phyloP scores from a whole-genome alignment of 768 basidiomycete species.

The Crepidotus variabilis region DNA sequence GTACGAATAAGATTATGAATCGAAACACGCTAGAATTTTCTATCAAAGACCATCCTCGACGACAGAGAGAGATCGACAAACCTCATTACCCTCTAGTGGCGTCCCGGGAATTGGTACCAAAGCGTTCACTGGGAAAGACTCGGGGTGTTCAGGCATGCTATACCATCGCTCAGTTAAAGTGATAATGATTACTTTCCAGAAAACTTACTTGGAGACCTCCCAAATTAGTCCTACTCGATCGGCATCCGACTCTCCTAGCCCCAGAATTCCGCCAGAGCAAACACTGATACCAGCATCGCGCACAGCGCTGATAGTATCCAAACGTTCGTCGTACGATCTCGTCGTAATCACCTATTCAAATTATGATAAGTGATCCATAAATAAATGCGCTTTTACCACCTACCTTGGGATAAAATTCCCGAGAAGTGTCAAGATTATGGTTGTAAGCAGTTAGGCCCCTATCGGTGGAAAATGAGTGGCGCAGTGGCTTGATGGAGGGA shows the following conservation, averaged over 20 bases:
- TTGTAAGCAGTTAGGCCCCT: slow-evolving; percentile 97
- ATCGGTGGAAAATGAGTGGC: slow-evolving; percentile 8
- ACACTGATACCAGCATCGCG: slow-evolving; percentile 95
- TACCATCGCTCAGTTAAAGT: slow-evolving; percentile 12
- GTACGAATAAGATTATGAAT: slow-evolving; percentile 87
- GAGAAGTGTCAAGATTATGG: slow-evolving; percentile 96
- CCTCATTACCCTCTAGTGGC: slow-evolving; percentile 88
- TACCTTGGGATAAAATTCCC: slow-evolving; percentile 93
- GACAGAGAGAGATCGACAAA: slow-evolving; percentile 38
- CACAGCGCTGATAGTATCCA: slow-evolving; percentile 87
- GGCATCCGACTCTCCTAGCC: slow-evolving; percentile 85
- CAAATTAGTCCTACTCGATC: slow-evolving; percentile 93
- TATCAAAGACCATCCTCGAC: slow-evolving; percentile 8
- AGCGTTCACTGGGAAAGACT: slow-evolving; percentile 98
- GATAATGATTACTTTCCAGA: not conserved
- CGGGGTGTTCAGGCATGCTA: slow-evolving; percentile 95
- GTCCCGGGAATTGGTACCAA: slow-evolving; percentile 95
- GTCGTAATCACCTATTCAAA: slow-evolving; percentile 84
- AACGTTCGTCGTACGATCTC: slow-evolving; percentile 88
- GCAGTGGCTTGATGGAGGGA: not conserved
- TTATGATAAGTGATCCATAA: not conserved
- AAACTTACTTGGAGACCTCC: slow-evolving; percentile 82
- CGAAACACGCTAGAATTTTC: slow-evolving; percentile 57
- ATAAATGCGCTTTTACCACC: slow-evolving; percentile 7
- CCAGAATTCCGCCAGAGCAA: slow-evolving; percentile 94